phyloP scores from a whole-genome alignment of 768 basidiomycete genomes.

The Tylopilus rubrobrunneus region DNA sequence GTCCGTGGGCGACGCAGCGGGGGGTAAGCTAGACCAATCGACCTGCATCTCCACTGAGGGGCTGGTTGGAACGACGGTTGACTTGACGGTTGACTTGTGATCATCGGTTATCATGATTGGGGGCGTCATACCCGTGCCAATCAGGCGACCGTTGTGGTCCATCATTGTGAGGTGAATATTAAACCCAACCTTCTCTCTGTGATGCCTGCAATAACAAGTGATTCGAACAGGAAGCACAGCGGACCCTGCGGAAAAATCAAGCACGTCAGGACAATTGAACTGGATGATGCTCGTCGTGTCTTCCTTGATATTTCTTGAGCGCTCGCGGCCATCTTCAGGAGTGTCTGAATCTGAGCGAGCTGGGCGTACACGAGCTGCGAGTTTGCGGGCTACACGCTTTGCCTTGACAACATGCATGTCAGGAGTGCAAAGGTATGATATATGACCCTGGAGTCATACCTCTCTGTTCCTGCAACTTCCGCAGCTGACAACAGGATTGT shows the following conservation, averaged over 20 bases:
- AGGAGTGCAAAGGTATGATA: conserved; percentile 3
- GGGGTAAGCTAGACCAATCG: conserved; percentile 47
- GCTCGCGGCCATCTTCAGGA: conserved; percentile 51
- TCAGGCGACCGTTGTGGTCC: conserved; percentile 71
- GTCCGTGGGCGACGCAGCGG: conserved; percentile 24
- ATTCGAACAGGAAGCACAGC: conserved; percentile 90
- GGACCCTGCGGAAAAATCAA: conserved; percentile 86
- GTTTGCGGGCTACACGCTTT: conserved; percentile 85
- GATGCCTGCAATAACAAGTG: conserved; percentile 98
- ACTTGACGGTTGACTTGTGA: conserved; percentile 73
- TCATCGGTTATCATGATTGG: conserved; percentile 99
- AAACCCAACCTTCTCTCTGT: conserved; percentile 95
- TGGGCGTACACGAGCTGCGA: conserved; percentile 79
- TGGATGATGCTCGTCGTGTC: conserved; percentile 85
- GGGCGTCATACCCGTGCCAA: conserved; percentile 77
- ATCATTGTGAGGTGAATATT: conserved; percentile 84
- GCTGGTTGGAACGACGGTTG: conserved; percentile 28
- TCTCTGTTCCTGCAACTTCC: conserved; percentile 87
- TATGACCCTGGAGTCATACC: conserved; percentile 38
- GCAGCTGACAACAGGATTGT: conserved; percentile 75
- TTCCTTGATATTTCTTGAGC: conserved; percentile 42
- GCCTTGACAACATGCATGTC: conserved; percentile 45
- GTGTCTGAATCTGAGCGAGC: conserved; percentile 73
- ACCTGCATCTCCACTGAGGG: conserved; percentile 37
- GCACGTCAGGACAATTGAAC: conserved; percentile 89